phyloP scores from a whole-genome alignment of 176 grass and related monocot genomes.

The Carex pumila region DNA sequence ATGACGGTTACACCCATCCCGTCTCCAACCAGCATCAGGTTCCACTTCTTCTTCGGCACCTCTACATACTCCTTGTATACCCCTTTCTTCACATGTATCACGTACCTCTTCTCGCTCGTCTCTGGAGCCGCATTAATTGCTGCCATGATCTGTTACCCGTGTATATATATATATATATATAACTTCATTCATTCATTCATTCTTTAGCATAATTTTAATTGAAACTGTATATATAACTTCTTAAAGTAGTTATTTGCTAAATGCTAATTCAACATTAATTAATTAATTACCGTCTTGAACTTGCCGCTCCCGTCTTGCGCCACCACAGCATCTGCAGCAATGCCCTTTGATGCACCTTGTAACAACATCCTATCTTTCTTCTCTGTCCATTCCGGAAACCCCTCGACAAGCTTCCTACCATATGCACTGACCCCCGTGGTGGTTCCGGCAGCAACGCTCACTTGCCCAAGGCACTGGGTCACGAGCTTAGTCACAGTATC shows the following conservation, averaged over 20 bases:
- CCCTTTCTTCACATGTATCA: slow-evolving; percentile 72
- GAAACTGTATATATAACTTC: no score
- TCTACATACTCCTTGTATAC: slow-evolving; percentile 78
- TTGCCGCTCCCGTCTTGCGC: slow-evolving; percentile 76
- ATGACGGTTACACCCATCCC: slow-evolving; percentile 64
- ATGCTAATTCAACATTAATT: no score
- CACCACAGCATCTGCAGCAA: slow-evolving; percentile 51
- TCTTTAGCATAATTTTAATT: no score
- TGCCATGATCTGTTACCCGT: not conserved
- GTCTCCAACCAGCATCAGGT: slow-evolving; percentile 72
- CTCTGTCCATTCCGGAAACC: slow-evolving; percentile 40
- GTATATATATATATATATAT: no score
- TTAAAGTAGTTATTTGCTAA: no score
- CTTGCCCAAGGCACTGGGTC: slow-evolving; percentile 29
- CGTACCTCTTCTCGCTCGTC: slow-evolving; percentile 29
- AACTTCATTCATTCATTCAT: no score
- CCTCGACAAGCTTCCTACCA: slow-evolving; percentile 17
- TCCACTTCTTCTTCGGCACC: slow-evolving; percentile 76
- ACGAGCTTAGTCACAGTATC: slow-evolving; percentile 43
- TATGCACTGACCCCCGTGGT: not conserved
- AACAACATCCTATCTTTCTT: slow-evolving; percentile 33
- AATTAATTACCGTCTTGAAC: slow-evolving; percentile 26
- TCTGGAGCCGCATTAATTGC: slow-evolving; percentile 58
- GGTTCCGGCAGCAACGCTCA: not conserved
- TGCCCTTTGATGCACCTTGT: slow-evolving; percentile 9